Percentiles rank a stretch among this genome's conserved stretches.
These are phyloP conservation scores for Triadica sebifera DNA, from an alignment of 345 rosid species.

Conservation along the genomic window DNA sequence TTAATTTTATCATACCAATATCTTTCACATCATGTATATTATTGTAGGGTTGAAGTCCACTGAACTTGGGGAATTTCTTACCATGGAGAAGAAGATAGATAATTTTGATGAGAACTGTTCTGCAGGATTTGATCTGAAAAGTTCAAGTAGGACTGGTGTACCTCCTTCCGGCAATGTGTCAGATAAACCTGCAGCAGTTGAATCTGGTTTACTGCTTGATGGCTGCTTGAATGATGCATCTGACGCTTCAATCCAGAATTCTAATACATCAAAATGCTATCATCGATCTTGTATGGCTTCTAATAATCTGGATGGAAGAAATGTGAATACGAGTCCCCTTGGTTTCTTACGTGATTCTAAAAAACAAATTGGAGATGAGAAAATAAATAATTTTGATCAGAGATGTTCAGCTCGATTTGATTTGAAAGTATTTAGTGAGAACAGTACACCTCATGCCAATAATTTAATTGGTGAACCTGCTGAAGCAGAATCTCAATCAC, in stretches of 20 bases:
- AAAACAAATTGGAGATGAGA: conserved; percentile 14
- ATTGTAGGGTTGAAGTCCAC: conserved; percentile 30
- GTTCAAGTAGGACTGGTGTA: conserved; percentile 17
- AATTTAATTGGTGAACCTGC: conserved; percentile 24
- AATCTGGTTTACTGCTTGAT: conserved; percentile 27
- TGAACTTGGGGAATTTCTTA: conserved; percentile 25
- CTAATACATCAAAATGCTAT: not conserved
- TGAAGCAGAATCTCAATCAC: conserved; percentile 29
- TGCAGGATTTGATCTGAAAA: conserved; percentile 29
- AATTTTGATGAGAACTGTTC: conserved; percentile 2
- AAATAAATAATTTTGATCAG: conserved; percentile 6
- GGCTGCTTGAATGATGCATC: conserved; percentile 28
- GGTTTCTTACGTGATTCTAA: not conserved
- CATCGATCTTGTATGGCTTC: conserved; percentile 7
- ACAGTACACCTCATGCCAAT: conserved; percentile 13
- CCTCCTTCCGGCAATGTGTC: conserved; percentile 19
- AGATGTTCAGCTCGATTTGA: conserved; percentile 19
- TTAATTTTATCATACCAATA: not conserved
- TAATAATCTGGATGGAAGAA: conserved; percentile 14
- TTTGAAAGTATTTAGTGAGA: conserved; percentile 25
- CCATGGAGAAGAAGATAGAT: conserved; percentile 11
- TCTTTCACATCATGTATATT: conserved; percentile 2
- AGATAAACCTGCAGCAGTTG: conserved; percentile 27
- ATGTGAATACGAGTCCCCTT: not conserved
- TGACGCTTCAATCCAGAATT: conserved; percentile 20